Evolutionary conservation across 768 basidiomycete genomes (phyloP).

Genomic region (Suillus bovinus): DNA sequence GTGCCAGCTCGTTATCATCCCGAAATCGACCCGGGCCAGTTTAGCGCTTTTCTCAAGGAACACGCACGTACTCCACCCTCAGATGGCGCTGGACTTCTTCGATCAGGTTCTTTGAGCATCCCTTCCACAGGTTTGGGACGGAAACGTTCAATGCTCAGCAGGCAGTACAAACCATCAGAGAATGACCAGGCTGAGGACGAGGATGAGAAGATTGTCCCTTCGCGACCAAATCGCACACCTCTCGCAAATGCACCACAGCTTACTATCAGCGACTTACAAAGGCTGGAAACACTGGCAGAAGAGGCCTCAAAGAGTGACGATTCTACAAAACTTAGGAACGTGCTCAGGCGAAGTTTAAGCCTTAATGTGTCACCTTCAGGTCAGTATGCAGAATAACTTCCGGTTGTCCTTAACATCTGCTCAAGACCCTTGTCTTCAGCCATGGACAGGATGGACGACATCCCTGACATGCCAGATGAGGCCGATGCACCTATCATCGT

Average conservation of each 20-base stretch:
- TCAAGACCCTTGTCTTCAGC: conserved; percentile 41
- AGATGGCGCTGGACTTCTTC: conserved; percentile 43
- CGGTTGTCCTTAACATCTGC: conserved; percentile 16
- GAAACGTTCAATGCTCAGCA: conserved; percentile 91
- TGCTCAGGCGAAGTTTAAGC: conserved; percentile 84
- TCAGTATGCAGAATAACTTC: conserved; percentile 42
- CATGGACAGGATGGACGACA: conserved; percentile 66
- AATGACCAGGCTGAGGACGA: conserved; percentile 76
- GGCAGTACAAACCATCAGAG: conserved; percentile 85
- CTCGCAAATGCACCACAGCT: conserved; percentile 79
- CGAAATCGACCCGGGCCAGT: conserved; percentile 96
- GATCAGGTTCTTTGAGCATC: conserved; percentile 46
- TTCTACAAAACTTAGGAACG: conserved; percentile 73
- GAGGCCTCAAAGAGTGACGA: conserved; percentile 84
- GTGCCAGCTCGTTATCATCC: conserved; percentile 96
- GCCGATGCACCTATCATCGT: conserved; percentile 86
- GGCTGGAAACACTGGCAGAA: conserved; percentile 89
- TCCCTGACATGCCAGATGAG: conserved; percentile 72
- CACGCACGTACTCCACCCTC: conserved; percentile 69
- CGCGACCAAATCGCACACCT: conserved; percentile 68
- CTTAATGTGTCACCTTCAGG: conserved; percentile 84
- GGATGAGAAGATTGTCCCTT: conserved; percentile 66
- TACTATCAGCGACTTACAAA: conserved; percentile 92
- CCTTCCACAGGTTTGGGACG: conserved; percentile 60
- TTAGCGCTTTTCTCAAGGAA: conserved; percentile 92